These are phyloP conservation scores for Myrica gale DNA, from an alignment of 306 rosid genomes.

Conservation along the genomic window DNA sequence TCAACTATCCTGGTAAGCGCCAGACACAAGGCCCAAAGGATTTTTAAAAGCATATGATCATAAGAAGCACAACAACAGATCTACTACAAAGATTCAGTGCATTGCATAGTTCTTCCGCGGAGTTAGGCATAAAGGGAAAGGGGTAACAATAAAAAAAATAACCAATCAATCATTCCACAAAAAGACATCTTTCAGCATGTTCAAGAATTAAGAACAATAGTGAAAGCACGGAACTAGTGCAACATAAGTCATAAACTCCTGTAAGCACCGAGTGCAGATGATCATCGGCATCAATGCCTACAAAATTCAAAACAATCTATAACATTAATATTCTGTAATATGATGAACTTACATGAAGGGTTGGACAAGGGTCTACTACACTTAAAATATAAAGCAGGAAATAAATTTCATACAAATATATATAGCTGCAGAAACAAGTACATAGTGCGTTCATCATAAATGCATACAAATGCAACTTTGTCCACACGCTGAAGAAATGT, in stretches of 20 bases:
- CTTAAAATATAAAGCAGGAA: neutral
- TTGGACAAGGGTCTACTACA: neutral
- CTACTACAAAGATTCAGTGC: neutral
- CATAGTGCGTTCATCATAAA: slow-evolving; percentile 36
- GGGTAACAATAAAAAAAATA: neutral
- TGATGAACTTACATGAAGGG: neutral
- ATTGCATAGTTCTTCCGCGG: neutral
- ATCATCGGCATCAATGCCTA: neutral
- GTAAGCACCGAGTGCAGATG: neutral
- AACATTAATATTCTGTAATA: neutral
- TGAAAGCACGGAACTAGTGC: slow-evolving; percentile 13
- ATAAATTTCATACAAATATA: slow-evolving; percentile 15
- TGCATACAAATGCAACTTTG: slow-evolving; percentile 34
- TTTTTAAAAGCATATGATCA: neutral
- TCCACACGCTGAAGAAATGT: slow-evolving; percentile 24
- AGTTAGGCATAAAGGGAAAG: neutral
- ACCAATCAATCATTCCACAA: neutral
- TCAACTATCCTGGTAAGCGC: slow-evolving; percentile 17
- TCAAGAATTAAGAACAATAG: neutral
- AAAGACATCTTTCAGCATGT: neutral
- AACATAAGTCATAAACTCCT: neutral
- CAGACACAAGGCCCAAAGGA: slow-evolving; percentile 11
- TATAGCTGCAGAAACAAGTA: slow-evolving; percentile 31
- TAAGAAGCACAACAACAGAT: neutral
- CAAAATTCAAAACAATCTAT: neutral